Conservation (phyloP, 495 filamentous ascomycete species). For the Pseudomonodictys pantanalensis region DNA sequence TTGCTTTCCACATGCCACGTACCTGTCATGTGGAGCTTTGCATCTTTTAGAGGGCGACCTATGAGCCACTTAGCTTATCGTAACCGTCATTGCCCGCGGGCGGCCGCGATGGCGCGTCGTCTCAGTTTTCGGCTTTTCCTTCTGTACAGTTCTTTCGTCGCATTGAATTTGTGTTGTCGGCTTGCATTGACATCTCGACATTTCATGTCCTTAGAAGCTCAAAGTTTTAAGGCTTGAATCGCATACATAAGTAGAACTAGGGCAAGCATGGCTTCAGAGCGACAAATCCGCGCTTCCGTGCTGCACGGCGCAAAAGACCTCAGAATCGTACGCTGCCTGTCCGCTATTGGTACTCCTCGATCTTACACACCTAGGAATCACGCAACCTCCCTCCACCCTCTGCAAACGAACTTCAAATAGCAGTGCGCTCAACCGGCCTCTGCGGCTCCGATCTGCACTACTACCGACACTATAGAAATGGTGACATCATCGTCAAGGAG, state of each 20-base stretch:
- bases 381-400: constrained; percentile 45
- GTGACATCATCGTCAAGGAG: constrained; percentile 61
- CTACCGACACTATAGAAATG: constrained; percentile 65
- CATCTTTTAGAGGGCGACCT: too few relatives aligned
- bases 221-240: too few relatives aligned
- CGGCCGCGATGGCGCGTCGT: too few relatives aligned
- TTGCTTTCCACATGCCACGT: not conserved
- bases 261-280: constrained; percentile 24
- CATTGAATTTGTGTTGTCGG: too few relatives aligned
- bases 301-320: constrained; percentile 46
- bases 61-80: too few relatives aligned
- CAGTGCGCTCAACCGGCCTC: constrained; percentile 58
- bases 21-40: not conserved
- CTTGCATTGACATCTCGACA: too few relatives aligned
- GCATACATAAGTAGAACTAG: too few relatives aligned
- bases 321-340: constrained; percentile 36
- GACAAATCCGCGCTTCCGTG: constrained; percentile 41
- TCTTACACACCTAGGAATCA: constrained; percentile 46
- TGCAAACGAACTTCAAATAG: constrained; percentile 56
- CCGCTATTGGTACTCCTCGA: not conserved
- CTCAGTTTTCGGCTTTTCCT: too few relatives aligned
- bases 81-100: too few relatives aligned
- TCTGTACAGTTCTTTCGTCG: too few relatives aligned
- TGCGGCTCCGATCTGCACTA: constrained; percentile 71
- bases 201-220: too few relatives aligned